A percentile compares a stretch with the other conserved stretches of the same genome.
These are phyloP conservation scores for Magnusiomyces suaveolens DNA, from an alignment of 1,139 yeast species.

Conservation along the genomic window DNA sequence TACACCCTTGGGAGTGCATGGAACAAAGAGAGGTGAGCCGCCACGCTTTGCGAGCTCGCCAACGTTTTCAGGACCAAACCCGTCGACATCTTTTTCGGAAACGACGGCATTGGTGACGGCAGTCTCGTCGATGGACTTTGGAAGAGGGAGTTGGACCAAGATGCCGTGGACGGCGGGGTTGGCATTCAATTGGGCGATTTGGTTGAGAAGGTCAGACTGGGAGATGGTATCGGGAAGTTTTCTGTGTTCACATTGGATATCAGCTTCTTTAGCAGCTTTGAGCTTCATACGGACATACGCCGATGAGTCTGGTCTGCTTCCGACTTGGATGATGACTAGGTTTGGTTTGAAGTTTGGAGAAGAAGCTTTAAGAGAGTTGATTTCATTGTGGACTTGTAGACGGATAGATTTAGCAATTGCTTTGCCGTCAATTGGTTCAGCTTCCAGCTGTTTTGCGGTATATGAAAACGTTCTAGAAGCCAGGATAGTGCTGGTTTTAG, in stretches of 20 bases:
- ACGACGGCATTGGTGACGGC: constrained; percentile 67
- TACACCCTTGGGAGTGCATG: constrained; percentile 96
- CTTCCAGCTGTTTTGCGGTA: too few relatives aligned
- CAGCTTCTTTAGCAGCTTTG: constrained; percentile 79
- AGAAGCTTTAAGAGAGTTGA: constrained; percentile 43
- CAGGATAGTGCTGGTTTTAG: too few relatives aligned
- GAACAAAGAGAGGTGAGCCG: constrained; percentile 76
- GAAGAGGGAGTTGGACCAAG: constrained; percentile 85
- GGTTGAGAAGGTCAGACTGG: constrained; percentile 42
- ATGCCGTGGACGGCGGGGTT: constrained; percentile 73
- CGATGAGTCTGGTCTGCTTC: constrained; percentile 78
- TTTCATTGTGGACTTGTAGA: constrained; percentile 37
- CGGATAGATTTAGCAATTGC: constrained; percentile 45
- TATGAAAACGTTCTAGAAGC: too few relatives aligned
- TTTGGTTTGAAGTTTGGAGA: constrained; percentile 63
- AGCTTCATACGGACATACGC: constrained; percentile 94
- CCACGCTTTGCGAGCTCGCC: constrained; percentile 88
- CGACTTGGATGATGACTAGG: constrained; percentile 81
- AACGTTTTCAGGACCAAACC: constrained; percentile 80
- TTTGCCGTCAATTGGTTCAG: constrained; percentile 52
- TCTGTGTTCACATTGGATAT: constrained; percentile 59
- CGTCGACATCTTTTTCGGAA: constrained; percentile 87
- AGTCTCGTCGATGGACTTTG: constrained; percentile 67
- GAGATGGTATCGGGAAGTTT: constrained; percentile 50
- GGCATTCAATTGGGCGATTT: constrained; percentile 55